phyloP scores from a whole-genome alignment of 1,284 basidiomycete genomes.

The Grifola frondosa region DNA sequence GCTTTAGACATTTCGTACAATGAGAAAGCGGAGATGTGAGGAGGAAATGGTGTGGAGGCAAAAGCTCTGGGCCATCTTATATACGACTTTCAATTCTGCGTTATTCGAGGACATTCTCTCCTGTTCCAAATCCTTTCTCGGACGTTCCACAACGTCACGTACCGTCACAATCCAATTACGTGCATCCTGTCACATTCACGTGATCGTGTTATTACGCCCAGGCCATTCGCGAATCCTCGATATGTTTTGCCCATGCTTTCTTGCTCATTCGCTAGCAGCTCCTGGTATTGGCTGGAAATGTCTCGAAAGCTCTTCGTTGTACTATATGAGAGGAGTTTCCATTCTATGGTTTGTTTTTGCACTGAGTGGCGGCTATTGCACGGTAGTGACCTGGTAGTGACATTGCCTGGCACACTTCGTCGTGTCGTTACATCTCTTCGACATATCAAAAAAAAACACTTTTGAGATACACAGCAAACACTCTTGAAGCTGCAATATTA shows the following conservation, averaged over 20 bases:
- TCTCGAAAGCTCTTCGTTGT: too few relatives aligned
- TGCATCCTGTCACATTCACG: constrained; percentile 2
- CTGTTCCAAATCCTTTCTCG: constrained; percentile 35
- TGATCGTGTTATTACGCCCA: too few relatives aligned
- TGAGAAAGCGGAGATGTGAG: constrained; percentile 13
- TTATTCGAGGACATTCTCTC: constrained; percentile 39
- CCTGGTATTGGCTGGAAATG: background rate
- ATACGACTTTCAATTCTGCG: constrained; percentile 33
- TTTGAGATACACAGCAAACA: too few relatives aligned
- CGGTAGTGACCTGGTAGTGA: too few relatives aligned
- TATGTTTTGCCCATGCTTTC: constrained; percentile 2
- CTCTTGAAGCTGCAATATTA: too few relatives aligned
- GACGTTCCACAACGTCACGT: constrained; percentile 6
- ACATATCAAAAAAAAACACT: too few relatives aligned
- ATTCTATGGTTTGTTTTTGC: too few relatives aligned
- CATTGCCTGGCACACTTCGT: too few relatives aligned
- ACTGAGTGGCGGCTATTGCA: too few relatives aligned
- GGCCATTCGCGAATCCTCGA: too few relatives aligned
- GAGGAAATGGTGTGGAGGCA: constrained; percentile 10
- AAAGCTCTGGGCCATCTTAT: constrained; percentile 27
- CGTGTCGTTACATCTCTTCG: too few relatives aligned
- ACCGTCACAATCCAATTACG: background rate
- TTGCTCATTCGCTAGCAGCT: constrained; percentile 4
- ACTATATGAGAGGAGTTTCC: too few relatives aligned
- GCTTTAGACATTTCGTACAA: constrained; percentile 58